Conservation (phyloP, 305 asterid species). For the Fraxinus baroniana region DNA sequence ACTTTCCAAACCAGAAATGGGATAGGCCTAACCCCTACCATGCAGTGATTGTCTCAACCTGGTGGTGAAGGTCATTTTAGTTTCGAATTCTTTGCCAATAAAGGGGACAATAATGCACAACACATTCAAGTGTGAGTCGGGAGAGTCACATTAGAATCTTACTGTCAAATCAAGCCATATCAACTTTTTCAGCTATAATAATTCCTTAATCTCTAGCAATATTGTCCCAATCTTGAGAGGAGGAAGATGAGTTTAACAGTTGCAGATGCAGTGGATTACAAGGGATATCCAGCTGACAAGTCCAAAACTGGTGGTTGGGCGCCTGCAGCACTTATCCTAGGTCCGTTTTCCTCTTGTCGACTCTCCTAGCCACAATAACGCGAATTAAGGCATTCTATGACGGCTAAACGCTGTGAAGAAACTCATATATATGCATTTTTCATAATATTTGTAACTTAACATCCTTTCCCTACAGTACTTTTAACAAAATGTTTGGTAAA, state of each 20-base stretch:
- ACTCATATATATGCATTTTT: neutral
- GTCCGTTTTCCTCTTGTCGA: slow-evolving; percentile 36
- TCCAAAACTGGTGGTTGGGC: slow-evolving; percentile 89
- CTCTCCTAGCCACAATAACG: neutral
- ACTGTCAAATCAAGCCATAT: neutral
- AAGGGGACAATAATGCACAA: slow-evolving; percentile 25
- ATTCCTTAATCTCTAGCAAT: neutral
- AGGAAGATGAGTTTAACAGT: slow-evolving; percentile 42
- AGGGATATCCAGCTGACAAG: slow-evolving; percentile 70
- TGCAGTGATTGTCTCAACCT: slow-evolving; percentile 35
- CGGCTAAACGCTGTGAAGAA: neutral
- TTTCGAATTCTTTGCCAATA: slow-evolving; percentile 40
- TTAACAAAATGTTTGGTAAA: neutral
- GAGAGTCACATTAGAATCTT: slow-evolving; percentile 1
- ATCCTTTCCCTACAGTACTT: neutral
- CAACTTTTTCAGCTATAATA: neutral
- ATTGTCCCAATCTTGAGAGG: slow-evolving; percentile 31
- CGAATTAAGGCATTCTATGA: neutral
- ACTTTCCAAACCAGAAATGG: slow-evolving; percentile 41
- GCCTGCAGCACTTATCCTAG: slow-evolving; percentile 87
- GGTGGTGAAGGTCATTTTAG: slow-evolving; percentile 40
- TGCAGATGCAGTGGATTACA: slow-evolving; percentile 74
- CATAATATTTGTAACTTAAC: neutral
- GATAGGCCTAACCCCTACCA: slow-evolving; percentile 49
- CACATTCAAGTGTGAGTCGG: slow-evolving; percentile 23